A percentile compares a stretch with the other conserved stretches of the same genome.
phyloP scores from a whole-genome alignment of 768 basidiomycete genomes.

The Lyophyllum shimeji region DNA sequence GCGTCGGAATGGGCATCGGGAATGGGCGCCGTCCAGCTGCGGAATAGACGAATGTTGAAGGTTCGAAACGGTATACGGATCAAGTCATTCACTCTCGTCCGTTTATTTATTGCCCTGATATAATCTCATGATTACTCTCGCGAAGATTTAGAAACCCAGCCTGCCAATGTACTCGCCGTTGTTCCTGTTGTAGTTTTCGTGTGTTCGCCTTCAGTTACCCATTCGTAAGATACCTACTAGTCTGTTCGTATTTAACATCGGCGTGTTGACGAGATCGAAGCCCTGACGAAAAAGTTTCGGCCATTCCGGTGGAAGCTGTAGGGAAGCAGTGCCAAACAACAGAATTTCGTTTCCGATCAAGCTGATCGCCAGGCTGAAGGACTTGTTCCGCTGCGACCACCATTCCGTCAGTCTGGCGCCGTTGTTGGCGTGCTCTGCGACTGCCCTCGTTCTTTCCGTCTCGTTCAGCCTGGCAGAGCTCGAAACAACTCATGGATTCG shows the following conservation, averaged over 20 bases:
- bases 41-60: neutral
- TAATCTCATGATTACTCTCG: no score
- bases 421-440: neutral
- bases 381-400: neutral
- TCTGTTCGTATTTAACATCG: no score
- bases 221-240: no score
- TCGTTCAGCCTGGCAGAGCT: neutral
- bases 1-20: slow-evolving; percentile 87
- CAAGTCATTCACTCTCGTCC: no score
- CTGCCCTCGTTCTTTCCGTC: neutral
- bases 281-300: neutral
- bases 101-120: no score
- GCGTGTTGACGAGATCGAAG: no score
- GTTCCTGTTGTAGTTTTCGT: no score
- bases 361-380: neutral
- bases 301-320: neutral
- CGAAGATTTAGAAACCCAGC: no score
- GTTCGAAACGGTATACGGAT: no score
- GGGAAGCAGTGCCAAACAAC: neutral
- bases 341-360: neutral
- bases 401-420: slow-evolving; percentile 7
- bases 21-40: slow-evolving; percentile 14
- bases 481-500: slow-evolving; percentile 1
- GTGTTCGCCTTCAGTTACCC: no score
- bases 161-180: no score